These are phyloP conservation scores for Calonectria hawksworthii DNA, from an alignment of 2,329 filamentous ascomycete genomes.

Conservation along the genomic window DNA sequence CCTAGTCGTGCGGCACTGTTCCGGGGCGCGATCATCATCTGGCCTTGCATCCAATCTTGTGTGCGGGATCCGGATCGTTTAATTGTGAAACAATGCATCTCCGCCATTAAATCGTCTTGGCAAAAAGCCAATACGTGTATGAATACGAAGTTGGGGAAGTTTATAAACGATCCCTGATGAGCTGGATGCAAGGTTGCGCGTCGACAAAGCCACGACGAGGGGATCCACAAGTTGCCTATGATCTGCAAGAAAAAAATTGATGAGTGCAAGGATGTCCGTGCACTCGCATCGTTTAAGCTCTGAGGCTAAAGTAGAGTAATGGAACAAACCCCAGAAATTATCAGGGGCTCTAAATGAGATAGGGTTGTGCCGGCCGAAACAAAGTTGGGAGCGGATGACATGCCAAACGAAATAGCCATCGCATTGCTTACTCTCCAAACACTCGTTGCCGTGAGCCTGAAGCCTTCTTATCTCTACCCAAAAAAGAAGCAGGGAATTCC, in stretches of 20 bases:
- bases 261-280: not conserved
- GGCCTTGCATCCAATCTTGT: not conserved
- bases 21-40: not conserved
- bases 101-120: not conserved
- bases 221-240: not conserved
- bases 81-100: not conserved
- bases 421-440: not conserved
- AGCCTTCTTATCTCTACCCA: not conserved
- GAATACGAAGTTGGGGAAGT: not conserved
- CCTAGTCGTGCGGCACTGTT: not conserved
- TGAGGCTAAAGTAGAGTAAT: not conserved
- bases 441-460: not conserved
- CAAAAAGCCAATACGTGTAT: not conserved
- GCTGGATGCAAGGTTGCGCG: slow-evolving; percentile 13
- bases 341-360: not conserved
- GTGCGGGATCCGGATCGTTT: not conserved
- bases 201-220: slow-evolving; percentile 13
- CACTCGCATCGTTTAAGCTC: not conserved
- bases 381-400: not conserved
- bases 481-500: not conserved
- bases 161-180: not conserved
- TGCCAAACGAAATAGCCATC: not conserved
- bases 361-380: not conserved
- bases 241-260: not conserved
- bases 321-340: not conserved